Evolutionary conservation across 2,329 filamentous ascomycete species (phyloP), one percentile per base, ranked within the genome.

Genomic region (Aspergillus hortae): DNA sequence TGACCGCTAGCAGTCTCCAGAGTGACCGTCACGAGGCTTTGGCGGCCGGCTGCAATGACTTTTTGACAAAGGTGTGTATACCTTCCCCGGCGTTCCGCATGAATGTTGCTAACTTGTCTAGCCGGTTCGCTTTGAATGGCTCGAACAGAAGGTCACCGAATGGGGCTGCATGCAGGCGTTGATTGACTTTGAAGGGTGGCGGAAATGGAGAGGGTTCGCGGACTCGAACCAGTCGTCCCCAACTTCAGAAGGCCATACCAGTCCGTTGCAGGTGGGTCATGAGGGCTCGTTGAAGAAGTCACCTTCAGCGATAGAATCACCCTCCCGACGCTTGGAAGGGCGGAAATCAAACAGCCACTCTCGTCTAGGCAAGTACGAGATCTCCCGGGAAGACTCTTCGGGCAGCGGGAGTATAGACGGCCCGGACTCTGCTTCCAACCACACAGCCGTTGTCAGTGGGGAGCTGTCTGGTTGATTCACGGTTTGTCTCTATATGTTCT

Each of bases 91-190:
- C 38, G 19, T 6, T 48, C 3, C 15, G 11, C 23, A 17, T 21
- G 9, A 10, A 10, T 19, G n/a, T 27, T 35, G 17, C 49, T 56
- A 38, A 58, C 51, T n/a, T 32, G 4, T 32, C 30, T 44, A 96
- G 90, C 94, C 94, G 17, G 92, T 99, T 61, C 95, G 95, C 69
- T 96, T 96, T 67, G 88, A 95, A 54, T 99, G 92, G 92, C 83
- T 99, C 23, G 90, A 96, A 70, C 85, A 92, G 52, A 99, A 99
- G 72, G 92, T 97, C 61, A 96, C 95, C 75, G 94, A 99, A 78
- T 99, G 94, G 94, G 94, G 94, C 51, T 97, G 94, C 77, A 99
- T 99, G 94, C 94, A 97, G 76, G 94, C 94, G 9, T 81, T 99
- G 21, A 97, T 99, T 65, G 94, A 99, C 75, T 97, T 94, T 68